These are phyloP conservation scores for Aspergillus floridensis DNA, from an alignment of 2,329 filamentous ascomycete genomes.

Conservation along the genomic window DNA sequence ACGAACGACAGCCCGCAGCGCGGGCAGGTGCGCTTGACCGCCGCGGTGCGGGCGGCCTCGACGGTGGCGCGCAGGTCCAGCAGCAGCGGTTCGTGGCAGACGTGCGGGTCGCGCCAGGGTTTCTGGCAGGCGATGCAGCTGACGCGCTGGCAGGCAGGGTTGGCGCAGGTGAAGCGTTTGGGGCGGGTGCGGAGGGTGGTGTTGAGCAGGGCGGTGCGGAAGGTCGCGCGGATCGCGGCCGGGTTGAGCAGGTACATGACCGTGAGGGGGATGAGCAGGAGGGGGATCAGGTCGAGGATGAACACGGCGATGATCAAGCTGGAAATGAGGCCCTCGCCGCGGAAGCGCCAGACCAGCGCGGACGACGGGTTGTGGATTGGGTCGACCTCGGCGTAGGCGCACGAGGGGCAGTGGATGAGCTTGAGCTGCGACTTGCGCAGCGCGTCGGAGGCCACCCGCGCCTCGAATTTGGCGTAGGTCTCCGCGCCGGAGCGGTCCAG, in stretches of 20 bases:
- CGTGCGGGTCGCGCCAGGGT: conserved; percentile 82
- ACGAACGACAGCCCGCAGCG: conserved; percentile 89
- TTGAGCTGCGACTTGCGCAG: conserved; percentile 71
- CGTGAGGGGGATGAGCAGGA: conserved; percentile 52
- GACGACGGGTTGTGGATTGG: conserved; percentile 63
- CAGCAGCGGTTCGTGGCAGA: conserved; percentile 80
- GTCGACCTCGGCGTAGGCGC: conserved; percentile 85
- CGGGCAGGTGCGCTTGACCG: conserved; percentile 92
- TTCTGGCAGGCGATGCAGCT: conserved; percentile 84
- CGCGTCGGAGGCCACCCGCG: conserved; percentile 72
- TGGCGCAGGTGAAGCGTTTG: conserved; percentile 73
- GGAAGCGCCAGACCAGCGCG: conserved; percentile 55
- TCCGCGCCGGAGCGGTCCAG: conserved; percentile 68
- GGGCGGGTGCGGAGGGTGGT: conserved; percentile 69
- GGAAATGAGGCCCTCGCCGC: conserved; percentile 54
- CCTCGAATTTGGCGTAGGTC: conserved; percentile 71
- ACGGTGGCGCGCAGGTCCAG: conserved; percentile 83
- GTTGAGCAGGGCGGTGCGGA: conserved; percentile 62
- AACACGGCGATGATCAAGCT: conserved; percentile 49
- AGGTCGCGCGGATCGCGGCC: conserved; percentile 48
- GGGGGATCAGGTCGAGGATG: conserved; percentile 44
- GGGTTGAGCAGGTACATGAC: conserved; percentile 58
- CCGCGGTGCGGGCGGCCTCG: conserved; percentile 88
- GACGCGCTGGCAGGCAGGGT: conserved; percentile 62
- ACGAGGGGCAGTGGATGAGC: conserved; percentile 84